Evolutionary conservation across 495 filamentous ascomycete genomes (phyloP).

Genomic region (Penicillium paradoxum): DNA sequence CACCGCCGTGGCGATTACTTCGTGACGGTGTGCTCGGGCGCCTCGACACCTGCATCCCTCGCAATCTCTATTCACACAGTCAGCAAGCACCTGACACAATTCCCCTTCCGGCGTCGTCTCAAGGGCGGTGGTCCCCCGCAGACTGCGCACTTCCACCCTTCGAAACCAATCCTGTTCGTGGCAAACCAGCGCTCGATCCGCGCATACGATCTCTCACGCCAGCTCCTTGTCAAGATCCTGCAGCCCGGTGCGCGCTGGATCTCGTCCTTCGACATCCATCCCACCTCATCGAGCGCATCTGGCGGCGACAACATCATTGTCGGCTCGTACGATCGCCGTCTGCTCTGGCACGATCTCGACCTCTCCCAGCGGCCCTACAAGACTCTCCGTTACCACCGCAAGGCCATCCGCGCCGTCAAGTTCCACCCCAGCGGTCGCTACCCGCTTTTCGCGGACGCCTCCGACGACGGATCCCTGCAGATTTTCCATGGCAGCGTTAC

Average conservation of each 20-base stretch:
- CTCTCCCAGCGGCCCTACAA: constrained; percentile 88
- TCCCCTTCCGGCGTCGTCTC: constrained; percentile 74
- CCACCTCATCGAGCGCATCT: constrained; percentile 46
- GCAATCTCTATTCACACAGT: constrained; percentile 95
- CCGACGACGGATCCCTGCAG: constrained; percentile 89
- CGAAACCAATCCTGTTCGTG: constrained; percentile 88
- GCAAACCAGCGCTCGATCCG: constrained; percentile 90
- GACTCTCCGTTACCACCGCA: constrained; percentile 86
- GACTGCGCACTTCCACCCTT: constrained; percentile 89
- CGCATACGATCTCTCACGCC: constrained; percentile 83
- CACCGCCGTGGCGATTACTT: constrained; percentile 94
- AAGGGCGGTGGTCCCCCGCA: constrained; percentile 81
- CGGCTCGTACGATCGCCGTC: constrained; percentile 85
- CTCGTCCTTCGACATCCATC: constrained; percentile 86
- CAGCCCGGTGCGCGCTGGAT: constrained; percentile 95
- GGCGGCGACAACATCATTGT: constrained; percentile 91
- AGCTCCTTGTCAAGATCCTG: constrained; percentile 83
- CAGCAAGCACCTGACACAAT: constrained; percentile 89
- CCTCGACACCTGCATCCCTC: constrained; percentile 56
- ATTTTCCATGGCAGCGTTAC: constrained; percentile 96
- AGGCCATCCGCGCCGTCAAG: constrained; percentile 81
- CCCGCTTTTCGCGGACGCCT: constrained; percentile 87
- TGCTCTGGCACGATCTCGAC: constrained; percentile 97
- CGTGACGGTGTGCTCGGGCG: constrained; percentile 76
- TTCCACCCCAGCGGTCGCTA: constrained; percentile 75